These are phyloP conservation scores for Byssothecium circinans DNA, from an alignment of 2,329 filamentous ascomycete species.

Conservation along the genomic window DNA sequence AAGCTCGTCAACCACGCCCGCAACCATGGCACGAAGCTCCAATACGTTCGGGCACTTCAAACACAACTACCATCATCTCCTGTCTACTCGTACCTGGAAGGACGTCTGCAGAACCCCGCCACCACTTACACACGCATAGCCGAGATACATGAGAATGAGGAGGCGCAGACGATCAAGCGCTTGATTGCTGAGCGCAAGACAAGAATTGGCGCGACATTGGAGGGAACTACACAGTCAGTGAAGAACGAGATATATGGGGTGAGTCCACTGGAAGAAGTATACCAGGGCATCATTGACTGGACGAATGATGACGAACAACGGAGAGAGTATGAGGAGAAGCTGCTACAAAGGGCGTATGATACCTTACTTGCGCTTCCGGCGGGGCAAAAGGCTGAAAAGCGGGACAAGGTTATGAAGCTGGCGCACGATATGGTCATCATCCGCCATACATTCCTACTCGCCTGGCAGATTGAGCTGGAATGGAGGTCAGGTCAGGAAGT, in stretches of 20 bases:
- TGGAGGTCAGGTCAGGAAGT: slow-evolving; percentile 65
- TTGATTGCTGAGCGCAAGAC: slow-evolving; percentile 88
- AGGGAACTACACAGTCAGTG: slow-evolving; percentile 82
- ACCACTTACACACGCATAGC: slow-evolving; percentile 81
- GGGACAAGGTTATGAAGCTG: slow-evolving; percentile 71
- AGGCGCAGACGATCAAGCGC: slow-evolving; percentile 85
- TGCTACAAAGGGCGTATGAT: slow-evolving; percentile 80
- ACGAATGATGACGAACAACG: slow-evolving; percentile 81
- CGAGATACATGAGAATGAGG: slow-evolving; percentile 80
- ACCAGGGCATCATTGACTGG: slow-evolving; percentile 87
- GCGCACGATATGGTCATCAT: slow-evolving; percentile 95
- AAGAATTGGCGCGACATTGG: slow-evolving; percentile 79
- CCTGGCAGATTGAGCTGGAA: slow-evolving; percentile 88
- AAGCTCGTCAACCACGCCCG: slow-evolving; percentile 77
- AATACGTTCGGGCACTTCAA: slow-evolving; percentile 76
- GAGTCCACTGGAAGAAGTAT: slow-evolving; percentile 79
- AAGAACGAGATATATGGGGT: slow-evolving; percentile 78
- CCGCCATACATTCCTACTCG: slow-evolving; percentile 83
- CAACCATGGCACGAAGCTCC: slow-evolving; percentile 68
- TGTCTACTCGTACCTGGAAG: slow-evolving; percentile 81
- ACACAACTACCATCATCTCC: slow-evolving; percentile 78
- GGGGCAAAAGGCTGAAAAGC: slow-evolving; percentile 70
- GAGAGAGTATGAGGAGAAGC: slow-evolving; percentile 85
- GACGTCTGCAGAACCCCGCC: slow-evolving; percentile 75
- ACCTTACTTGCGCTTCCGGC: slow-evolving; percentile 68